Base-by-base conservation (phyloP, 2,329 filamentous ascomycete genomes). In the Pyrenochaeta sp. region DNA sequence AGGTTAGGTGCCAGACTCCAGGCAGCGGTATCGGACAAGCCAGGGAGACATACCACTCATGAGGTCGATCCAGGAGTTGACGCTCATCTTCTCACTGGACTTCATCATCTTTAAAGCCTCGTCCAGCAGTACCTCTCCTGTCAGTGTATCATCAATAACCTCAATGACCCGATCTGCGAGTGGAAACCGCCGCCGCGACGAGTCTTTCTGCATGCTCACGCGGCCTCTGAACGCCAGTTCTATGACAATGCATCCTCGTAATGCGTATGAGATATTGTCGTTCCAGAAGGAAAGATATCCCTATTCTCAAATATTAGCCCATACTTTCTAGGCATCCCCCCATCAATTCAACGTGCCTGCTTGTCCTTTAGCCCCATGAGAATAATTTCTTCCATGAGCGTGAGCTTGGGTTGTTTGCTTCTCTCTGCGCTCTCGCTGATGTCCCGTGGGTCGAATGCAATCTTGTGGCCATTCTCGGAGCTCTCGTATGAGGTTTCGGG, bases 31-130 rank as follows among this genome's bases (percentile, higher is more conserved):
- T 17, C 49, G 31, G n/a, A 27, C 11, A 18, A 35, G 42, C 17
- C 9, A 27, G 51, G 27, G 49, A 45, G 48, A 73, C 83, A 68
- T 86, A 97, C 94, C 95, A 77, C 93, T 97, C 92, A 99, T 94
- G 66, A 99, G 82, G 77, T 99, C 95, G 77, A 99, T 98, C 95
- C 95, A 99, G 40, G 92, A 91, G 82, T 91, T 95, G 65, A 99
- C 95, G 78, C 95, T 98, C 95, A 99, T 98, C 85, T 97, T 97
- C 83, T 99, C 95, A 78, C 92, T 97, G 67, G 91, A 89, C 84
- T 99, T 99, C 94, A 99, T 99, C 93, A 99, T 96, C 83, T 99
- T 99, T 73, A 99, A 82, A 54, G 95, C 91, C 82, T 99, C 95
- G 79, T 99, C 95, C 72, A 99, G 85, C 69, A 99, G 85, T 61